Evolutionary conservation across 495 filamentous ascomycete species (phyloP).

Genomic region (Podospora conica): DNA sequence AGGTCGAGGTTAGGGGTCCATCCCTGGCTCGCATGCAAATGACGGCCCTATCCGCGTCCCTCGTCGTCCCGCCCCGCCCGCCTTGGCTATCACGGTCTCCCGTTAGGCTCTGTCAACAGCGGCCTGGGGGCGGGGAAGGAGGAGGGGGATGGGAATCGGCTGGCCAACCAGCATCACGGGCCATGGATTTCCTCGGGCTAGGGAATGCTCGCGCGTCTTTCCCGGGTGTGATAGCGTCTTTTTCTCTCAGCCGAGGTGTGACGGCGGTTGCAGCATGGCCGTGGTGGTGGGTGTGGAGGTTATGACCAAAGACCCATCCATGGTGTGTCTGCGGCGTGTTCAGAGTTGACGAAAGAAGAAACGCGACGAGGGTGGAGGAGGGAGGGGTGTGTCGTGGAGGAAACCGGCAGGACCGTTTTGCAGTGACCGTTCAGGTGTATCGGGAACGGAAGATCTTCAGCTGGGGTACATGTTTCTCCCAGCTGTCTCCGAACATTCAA

Average conservation of each 20-base stretch:
- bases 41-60: not conserved
- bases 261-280: conserved; percentile 10
- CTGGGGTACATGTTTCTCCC: not conserved
- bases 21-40: not conserved
- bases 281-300: not conserved
- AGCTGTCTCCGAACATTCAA: not conserved
- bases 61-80: not conserved
- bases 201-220: not conserved
- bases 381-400: not conserved
- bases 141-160: not conserved
- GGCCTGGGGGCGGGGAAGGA: not conserved
- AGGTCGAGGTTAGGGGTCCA: not conserved
- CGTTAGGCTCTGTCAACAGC: not conserved
- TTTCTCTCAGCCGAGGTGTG: not conserved
- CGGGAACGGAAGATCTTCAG: not conserved
- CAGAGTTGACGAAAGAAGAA: not conserved
- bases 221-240: not conserved
- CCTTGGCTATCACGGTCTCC: conserved; percentile 1
- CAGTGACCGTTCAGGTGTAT: not conserved
- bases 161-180: conserved; percentile 3
- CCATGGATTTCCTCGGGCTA: not conserved
- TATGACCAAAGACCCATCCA: not conserved
- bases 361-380: not conserved
- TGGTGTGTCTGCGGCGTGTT: not conserved
- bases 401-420: not conserved